phyloP scores from a whole-genome alignment of 306 rosid genomes.

The Cicer judaicum region DNA sequence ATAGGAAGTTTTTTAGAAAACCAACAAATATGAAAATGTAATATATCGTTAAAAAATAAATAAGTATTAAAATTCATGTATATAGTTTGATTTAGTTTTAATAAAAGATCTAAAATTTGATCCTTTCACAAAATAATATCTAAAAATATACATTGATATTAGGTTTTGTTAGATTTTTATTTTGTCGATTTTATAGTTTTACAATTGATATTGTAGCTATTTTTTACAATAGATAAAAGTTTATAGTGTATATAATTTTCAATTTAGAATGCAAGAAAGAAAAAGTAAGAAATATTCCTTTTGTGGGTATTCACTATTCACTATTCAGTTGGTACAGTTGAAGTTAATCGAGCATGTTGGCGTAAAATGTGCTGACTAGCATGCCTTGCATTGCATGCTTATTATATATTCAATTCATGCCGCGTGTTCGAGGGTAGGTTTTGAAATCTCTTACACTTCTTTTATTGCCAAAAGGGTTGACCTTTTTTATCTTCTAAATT shows the following conservation, averaged over 20 bases:
- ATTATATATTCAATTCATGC: slow-evolving; percentile 9
- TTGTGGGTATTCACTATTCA: not conserved
- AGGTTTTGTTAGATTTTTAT: too few relatives aligned
- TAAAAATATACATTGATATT: too few relatives aligned
- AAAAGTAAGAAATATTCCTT: not conserved
- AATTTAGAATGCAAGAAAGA: not conserved
- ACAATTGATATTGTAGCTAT: too few relatives aligned
- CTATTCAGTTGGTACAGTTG: not conserved
- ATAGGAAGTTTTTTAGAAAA: too few relatives aligned
- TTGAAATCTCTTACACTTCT: not conserved
- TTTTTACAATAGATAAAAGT: too few relatives aligned
- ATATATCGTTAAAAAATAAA: too few relatives aligned
- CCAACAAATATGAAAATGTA: too few relatives aligned
- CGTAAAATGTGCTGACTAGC: slow-evolving; percentile 8
- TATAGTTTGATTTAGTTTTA: too few relatives aligned
- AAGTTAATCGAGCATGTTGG: not conserved
- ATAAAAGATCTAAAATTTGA: too few relatives aligned
- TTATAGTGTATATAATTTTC: not conserved
- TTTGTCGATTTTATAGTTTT: too few relatives aligned
- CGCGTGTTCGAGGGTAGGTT: slow-evolving; percentile 25
- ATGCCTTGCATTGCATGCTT: slow-evolving; percentile 20
- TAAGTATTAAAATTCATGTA: too few relatives aligned
- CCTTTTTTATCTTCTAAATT: slow-evolving; percentile 2
- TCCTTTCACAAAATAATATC: too few relatives aligned
- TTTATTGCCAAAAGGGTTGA: slow-evolving; percentile 25